Base-by-base conservation (phyloP, 163 green algal genomes). In the Volvox carteri region DNA sequence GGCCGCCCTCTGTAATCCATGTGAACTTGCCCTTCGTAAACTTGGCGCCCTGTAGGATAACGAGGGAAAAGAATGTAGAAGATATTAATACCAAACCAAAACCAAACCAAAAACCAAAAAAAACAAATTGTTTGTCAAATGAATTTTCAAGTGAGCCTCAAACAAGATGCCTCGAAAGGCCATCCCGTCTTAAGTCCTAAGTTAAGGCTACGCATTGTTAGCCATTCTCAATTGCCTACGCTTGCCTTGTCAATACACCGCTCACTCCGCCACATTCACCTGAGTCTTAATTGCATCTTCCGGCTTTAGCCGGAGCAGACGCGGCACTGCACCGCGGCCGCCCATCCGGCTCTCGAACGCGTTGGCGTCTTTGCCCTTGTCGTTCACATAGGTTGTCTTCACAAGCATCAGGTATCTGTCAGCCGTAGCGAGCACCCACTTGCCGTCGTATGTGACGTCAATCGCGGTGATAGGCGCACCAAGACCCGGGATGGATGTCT, bases 401-500 rank as follows among this genome's bases (percentile, higher is more conserved):
- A 99, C 91, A 30, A 99, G 93, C 93, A 99, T 97, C 12, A 99
- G 93, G 94, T 98, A 99, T 70, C 94, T 94, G 80, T 98, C 94
- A 0, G 97, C 98, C 41, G 97, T 99, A 48, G 96, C 97, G 60
- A 99, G 85, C 42, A 99, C 94, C 96, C 96, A 99, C 85, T 95
- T 97, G 78, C 95, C 96, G 89, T 99, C 97, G 85, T 96, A 99
- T 0, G 97, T 98, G 30, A 99, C 97, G 88, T 99, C 97, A 21
- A 99, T 94, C 35, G 89, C 84, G 19, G 97, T 98, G 92, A 99
- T 97, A 85, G 96, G 94, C 16, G 93, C 91, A 30, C 97, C 97
- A 65, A 99, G 92, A 50, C 97, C 95, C 8, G 97, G 97, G 52
- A 99, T 98, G 65, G 93, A 91, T 23, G 97, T 98, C 67, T 97